A percentile compares a stretch with the other conserved stretches of the same genome.
phyloP scores from a whole-genome alignment of 202 grass and related monocot genomes.

The Setaria viridis region DNA sequence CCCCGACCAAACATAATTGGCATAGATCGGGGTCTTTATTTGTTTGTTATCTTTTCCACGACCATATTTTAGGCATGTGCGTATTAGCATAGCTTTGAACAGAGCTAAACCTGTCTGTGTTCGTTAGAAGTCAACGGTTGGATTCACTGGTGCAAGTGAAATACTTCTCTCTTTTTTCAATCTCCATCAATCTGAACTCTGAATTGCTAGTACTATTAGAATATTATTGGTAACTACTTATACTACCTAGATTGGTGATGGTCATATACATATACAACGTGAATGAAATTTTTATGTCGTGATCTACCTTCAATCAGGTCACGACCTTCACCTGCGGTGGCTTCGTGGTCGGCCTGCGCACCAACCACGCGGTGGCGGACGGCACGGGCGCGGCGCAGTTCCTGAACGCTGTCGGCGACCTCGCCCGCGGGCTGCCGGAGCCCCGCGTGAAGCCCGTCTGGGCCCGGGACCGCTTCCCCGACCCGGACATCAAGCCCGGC shows the following conservation, averaged over 20 bases:
- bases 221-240: no score
- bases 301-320: constrained; percentile 41
- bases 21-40: no score
- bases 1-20: neutral
- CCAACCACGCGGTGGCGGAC: constrained; percentile 89
- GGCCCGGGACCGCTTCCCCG: constrained; percentile 70
- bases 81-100: neutral
- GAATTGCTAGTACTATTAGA: no score
- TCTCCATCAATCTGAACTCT: neutral
- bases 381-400: constrained; percentile 90
- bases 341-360: constrained; percentile 83
- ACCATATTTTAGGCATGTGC: neutral
- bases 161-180: no score
- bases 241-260: neutral
- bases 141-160: neutral
- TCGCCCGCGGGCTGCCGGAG: constrained; percentile 77
- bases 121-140: neutral
- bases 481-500: constrained; percentile 79
- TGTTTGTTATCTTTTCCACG: neutral
- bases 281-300: neutral
- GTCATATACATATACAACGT: neutral
- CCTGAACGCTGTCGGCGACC: constrained; percentile 78
- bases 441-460: constrained; percentile 73
- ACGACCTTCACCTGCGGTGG: constrained; percentile 93
- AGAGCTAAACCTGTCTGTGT: neutral